Conservation (phyloP, 2,329 filamentous ascomycete genomes). For the Penicillium oxalicum region DNA sequence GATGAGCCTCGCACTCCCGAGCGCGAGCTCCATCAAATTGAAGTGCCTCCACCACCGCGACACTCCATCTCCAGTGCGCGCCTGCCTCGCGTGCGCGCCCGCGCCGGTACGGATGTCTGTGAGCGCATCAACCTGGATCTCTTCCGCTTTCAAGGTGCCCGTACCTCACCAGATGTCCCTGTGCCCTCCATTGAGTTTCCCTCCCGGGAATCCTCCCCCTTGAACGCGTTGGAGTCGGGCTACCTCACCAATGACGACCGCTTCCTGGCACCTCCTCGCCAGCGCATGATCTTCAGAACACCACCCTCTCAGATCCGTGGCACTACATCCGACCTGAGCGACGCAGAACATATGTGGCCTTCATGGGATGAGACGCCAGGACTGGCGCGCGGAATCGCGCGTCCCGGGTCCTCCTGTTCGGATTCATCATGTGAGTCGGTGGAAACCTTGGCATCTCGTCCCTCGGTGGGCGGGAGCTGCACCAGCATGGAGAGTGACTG, state of each 20-base stretch:
- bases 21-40: slow-evolving; percentile 33
- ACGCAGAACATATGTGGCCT: slow-evolving; percentile 26
- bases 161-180: slow-evolving; percentile 33
- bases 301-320: slow-evolving; percentile 42
- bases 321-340: slow-evolving; percentile 27
- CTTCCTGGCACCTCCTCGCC: slow-evolving; percentile 36
- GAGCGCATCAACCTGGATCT: slow-evolving; percentile 32
- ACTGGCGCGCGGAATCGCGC: slow-evolving; percentile 43
- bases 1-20: slow-evolving; percentile 41
- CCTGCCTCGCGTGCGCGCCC: slow-evolving; percentile 36
- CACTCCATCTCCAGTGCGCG: slow-evolving; percentile 39
- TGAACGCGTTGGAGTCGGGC: slow-evolving; percentile 21
- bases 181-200: slow-evolving; percentile 41
- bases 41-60: slow-evolving; percentile 42
- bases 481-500: slow-evolving; percentile 56
- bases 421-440: slow-evolving; percentile 58
- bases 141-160: slow-evolving; percentile 26
- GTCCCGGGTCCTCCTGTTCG: slow-evolving; percentile 54
- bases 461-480: slow-evolving; percentile 55
- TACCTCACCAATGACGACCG: slow-evolving; percentile 28
- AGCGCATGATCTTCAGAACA: slow-evolving; percentile 38
- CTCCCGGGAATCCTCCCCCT: slow-evolving; percentile 21
- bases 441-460: slow-evolving; percentile 51
- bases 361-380: slow-evolving; percentile 25
- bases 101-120: slow-evolving; percentile 34